These are phyloP conservation scores for Cyclocybe aegerita DNA, from an alignment of 768 basidiomycete species.

Conservation along the genomic window DNA sequence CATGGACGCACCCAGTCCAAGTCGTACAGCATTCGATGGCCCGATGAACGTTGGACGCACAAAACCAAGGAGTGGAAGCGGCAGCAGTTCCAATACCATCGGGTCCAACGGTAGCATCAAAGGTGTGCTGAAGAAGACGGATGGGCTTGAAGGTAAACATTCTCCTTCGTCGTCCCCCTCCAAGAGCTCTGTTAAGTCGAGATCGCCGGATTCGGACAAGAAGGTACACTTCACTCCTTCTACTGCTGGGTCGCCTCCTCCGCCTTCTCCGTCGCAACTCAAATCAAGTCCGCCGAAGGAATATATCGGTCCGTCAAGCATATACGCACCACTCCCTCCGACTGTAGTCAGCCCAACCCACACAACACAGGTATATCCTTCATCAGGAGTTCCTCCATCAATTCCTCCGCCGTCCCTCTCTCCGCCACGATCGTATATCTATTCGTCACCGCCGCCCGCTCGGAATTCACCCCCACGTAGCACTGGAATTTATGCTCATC, in stretches of 20 bases:
- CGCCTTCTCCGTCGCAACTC: slow-evolving; percentile 12
- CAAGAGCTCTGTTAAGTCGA: slow-evolving; percentile 23
- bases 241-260: slow-evolving; percentile 29
- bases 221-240: slow-evolving; percentile 53
- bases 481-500: slow-evolving; percentile 4
- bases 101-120: slow-evolving; percentile 11
- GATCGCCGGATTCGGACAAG: slow-evolving; percentile 36
- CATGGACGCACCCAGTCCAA: slow-evolving; percentile 62
- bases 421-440: slow-evolving; percentile 17
- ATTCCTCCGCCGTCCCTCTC: slow-evolving; percentile 16
- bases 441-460: slow-evolving; percentile 14
- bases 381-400: slow-evolving; percentile 8
- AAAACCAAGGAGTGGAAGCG: slow-evolving; percentile 18
- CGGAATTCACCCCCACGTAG: slow-evolving; percentile 12
- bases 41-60: slow-evolving; percentile 28
- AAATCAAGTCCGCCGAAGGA: slow-evolving; percentile 16
- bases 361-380: slow-evolving; percentile 1
- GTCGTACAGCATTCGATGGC: slow-evolving; percentile 13
- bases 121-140: slow-evolving; percentile 10
- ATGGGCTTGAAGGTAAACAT: slow-evolving; percentile 11
- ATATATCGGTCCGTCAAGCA: slow-evolving; percentile 20
- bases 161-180: slow-evolving; percentile 15
- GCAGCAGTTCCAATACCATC: slow-evolving; percentile 19
- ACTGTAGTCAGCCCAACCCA: slow-evolving; percentile 2
- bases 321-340: slow-evolving; percentile 20